These are phyloP conservation scores for Sphenostylis stenocarpa DNA, from an alignment of 306 rosid genomes.

Conservation along the genomic window DNA sequence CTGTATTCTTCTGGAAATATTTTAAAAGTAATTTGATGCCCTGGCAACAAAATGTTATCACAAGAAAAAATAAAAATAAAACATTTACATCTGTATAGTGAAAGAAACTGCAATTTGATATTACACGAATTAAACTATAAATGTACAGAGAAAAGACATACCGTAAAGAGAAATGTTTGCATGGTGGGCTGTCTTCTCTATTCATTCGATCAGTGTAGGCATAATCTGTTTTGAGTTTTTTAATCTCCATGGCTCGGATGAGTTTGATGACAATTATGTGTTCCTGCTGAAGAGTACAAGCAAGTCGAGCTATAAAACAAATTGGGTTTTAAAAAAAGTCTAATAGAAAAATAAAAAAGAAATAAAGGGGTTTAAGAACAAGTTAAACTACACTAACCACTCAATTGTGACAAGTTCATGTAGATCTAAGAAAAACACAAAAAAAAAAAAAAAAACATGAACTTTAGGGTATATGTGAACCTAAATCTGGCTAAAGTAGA, in stretches of 20 bases:
- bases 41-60: too few relatives aligned
- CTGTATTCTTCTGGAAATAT: accelerated
- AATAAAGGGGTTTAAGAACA: not conserved
- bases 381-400: constrained; percentile 13
- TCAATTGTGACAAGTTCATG: not conserved
- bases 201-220: constrained; percentile 33
- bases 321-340: not conserved
- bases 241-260: constrained; percentile 41
- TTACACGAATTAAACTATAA: not conserved
- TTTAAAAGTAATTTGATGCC: too few relatives aligned
- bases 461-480: not conserved
- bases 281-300: constrained; percentile 31
- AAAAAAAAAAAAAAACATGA: too few relatives aligned
- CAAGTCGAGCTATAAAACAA: constrained; percentile 2
- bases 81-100: not conserved
- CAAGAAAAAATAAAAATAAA: too few relatives aligned
- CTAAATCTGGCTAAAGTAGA: too few relatives aligned
- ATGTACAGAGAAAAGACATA: constrained; percentile 35
- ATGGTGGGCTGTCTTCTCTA: not conserved
- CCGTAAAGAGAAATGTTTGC: constrained; percentile 79
- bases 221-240: constrained; percentile 58
- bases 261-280: constrained; percentile 33
- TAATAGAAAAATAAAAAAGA: not conserved
- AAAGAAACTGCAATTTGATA: not conserved
- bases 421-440: not conserved